A percentile compares a stretch with the other conserved stretches of the same genome.
These are phyloP conservation scores for Dendrobium catenatum DNA, from an alignment of 106 monocot genomes.

Conservation along the genomic window DNA sequence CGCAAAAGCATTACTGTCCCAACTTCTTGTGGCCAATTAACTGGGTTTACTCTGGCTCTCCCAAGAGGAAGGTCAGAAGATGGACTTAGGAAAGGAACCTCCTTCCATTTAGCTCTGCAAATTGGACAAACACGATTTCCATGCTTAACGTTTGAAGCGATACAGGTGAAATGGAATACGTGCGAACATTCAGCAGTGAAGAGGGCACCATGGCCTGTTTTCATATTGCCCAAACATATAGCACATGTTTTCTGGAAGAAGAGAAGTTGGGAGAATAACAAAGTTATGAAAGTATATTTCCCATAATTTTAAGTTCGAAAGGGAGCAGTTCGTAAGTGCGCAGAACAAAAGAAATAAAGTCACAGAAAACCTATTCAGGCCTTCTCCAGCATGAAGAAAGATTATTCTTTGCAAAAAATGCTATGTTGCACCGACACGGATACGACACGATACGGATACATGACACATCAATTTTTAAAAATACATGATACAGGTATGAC, in stretches of 20 bases:
- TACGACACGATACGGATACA: no score
- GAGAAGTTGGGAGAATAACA: no score
- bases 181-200: conserved; percentile 92
- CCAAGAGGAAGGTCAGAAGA: conserved; percentile 34
- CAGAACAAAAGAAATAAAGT: no score
- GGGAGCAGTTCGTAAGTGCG: no score
- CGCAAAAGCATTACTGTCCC: conserved; percentile 42
- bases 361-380: no score
- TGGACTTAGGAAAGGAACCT: conserved; percentile 50
- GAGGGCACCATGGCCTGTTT: conserved; percentile 66
- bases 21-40: conserved; percentile 45
- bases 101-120: conserved; percentile 91
- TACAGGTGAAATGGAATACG: conserved; percentile 83
- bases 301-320: no score
- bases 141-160: conserved; percentile 71
- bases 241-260: conserved; percentile 69
- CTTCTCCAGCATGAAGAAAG: no score
- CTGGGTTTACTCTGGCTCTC: conserved; percentile 42
- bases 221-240: conserved; percentile 68
- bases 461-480: no score
- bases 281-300: no score
- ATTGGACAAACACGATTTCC: conserved; percentile 77
- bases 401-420: no score
- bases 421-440: no score
- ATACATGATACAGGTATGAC: no score